These are phyloP conservation scores for Amanita molliuscula DNA, from an alignment of 768 basidiomycete genomes.

Conservation along the genomic window DNA sequence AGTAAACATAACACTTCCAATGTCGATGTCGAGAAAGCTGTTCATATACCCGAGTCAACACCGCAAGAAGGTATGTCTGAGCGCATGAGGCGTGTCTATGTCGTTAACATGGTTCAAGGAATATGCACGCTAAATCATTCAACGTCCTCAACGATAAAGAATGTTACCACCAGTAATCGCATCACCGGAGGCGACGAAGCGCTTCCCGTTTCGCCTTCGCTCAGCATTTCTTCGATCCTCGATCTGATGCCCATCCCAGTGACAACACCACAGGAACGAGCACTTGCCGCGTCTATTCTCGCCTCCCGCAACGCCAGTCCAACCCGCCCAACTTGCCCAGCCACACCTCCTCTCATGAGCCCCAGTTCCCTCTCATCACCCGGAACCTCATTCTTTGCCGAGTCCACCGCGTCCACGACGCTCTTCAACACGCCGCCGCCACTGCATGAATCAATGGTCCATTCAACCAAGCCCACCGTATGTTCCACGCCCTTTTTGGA, in stretches of 20 bases:
- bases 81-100: not conserved
- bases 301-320: not conserved
- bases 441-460: not conserved
- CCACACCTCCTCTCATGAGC: not conserved
- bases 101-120: not conserved
- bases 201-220: not conserved
- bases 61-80: not conserved
- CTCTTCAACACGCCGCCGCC: not conserved
- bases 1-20: not conserved
- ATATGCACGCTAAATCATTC: not conserved
- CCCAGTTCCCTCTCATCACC: not conserved
- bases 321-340: not conserved
- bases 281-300: slow-evolving; percentile 1
- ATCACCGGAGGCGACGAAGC: not conserved
- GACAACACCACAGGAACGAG: not conserved
- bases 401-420: not conserved
- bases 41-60: too few species aligned
- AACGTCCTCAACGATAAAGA: not conserved
- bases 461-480: not conserved
- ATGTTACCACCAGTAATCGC: not conserved
- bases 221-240: slow-evolving; percentile 2
- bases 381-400: not conserved
- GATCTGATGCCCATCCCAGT: slow-evolving; percentile 2
- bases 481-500: not conserved
- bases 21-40: not conserved